Conservation (phyloP, 192 early-diverging fungal species). For the Backusella australiensis region DNA sequence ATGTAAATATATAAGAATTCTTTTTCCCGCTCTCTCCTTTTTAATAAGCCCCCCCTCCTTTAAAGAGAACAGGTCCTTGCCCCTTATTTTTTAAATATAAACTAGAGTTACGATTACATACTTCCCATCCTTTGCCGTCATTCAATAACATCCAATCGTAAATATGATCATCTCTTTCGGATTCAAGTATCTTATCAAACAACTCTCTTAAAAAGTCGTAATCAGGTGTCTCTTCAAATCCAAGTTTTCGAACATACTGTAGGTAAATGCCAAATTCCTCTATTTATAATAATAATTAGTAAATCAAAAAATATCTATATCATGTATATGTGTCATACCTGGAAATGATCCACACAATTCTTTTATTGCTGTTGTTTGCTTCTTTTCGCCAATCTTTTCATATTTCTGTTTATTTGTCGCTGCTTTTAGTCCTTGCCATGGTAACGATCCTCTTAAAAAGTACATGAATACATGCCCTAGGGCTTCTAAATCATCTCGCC, state of each 20-base stretch:
- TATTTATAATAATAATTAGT: not conserved
- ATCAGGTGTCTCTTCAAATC: slow-evolving; percentile 81
- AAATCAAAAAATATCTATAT: not conserved
- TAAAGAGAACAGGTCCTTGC: no score
- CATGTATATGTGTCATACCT: not conserved
- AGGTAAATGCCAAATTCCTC: slow-evolving; percentile 72
- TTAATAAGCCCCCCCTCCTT: not conserved
- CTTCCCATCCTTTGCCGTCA: slow-evolving; percentile 49
- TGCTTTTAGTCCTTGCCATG: slow-evolving; percentile 84
- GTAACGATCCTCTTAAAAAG: slow-evolving; percentile 70
- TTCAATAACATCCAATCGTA: slow-evolving; percentile 89
- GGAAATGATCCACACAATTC: slow-evolving; percentile 77
- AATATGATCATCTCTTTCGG: slow-evolving; percentile 81
- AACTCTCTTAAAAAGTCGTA: slow-evolving; percentile 67
- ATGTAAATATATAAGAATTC: not conserved
- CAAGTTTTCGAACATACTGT: slow-evolving; percentile 64
- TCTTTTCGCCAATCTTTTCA: slow-evolving; percentile 83
- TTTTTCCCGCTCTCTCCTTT: not conserved
- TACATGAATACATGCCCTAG: slow-evolving; percentile 85
- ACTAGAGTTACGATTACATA: slow-evolving; percentile 11
- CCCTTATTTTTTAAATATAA: not conserved
- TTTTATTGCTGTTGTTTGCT: slow-evolving; percentile 63
- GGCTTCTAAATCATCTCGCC: slow-evolving; percentile 84
- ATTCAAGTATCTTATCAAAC: slow-evolving; percentile 73
- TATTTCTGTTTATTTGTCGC: slow-evolving; percentile 83